Evolutionary conservation across 768 basidiomycete genomes (phyloP).

Genomic region (Hydnum rufescens): DNA sequence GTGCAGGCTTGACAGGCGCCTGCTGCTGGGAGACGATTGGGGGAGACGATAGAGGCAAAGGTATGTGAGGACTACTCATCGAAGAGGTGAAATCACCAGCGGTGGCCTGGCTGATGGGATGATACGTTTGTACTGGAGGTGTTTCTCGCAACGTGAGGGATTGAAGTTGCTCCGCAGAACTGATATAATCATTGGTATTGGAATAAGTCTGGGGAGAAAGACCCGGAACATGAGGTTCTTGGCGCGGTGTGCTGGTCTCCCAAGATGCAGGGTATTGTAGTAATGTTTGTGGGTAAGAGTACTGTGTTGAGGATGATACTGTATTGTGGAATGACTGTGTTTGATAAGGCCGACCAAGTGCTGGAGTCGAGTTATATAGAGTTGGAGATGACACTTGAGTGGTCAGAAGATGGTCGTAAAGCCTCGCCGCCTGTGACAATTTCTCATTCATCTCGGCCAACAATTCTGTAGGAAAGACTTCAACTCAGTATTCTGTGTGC

Average conservation of each 20-base stretch:
- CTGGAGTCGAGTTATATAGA: slow-evolving; percentile 6
- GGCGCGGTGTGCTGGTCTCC: neutral
- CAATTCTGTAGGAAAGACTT: slow-evolving; percentile 39
- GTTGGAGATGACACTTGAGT: slow-evolving; percentile 57
- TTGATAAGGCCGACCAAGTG: slow-evolving; percentile 13
- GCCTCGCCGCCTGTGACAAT: slow-evolving; percentile 72
- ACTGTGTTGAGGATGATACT: slow-evolving; percentile 4
- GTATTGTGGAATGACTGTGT: slow-evolving; percentile 10
- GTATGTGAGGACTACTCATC: too few relatives aligned
- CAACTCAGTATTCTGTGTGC: neutral
- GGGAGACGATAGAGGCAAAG: slow-evolving; percentile 10
- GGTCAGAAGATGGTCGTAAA: slow-evolving; percentile 78
- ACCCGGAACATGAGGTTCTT: slow-evolving; percentile 11
- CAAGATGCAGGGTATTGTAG: neutral
- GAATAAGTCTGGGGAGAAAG: neutral
- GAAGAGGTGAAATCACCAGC: neutral
- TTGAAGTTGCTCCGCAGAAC: too few relatives aligned
- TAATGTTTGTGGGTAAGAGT: slow-evolving; percentile 2
- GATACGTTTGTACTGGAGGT: neutral
- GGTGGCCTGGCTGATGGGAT: neutral
- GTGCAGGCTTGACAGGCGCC: neutral
- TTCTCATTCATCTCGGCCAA: slow-evolving; percentile 90
- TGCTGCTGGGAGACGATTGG: slow-evolving; percentile 3
- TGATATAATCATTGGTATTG: too few relatives aligned
- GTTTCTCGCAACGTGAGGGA: too few relatives aligned